A percentile compares a stretch with the other conserved stretches of the same genome.
These are phyloP conservation scores for Penicillium sp. DNA, from an alignment of 2,329 filamentous ascomycete species.

Conservation along the genomic window DNA sequence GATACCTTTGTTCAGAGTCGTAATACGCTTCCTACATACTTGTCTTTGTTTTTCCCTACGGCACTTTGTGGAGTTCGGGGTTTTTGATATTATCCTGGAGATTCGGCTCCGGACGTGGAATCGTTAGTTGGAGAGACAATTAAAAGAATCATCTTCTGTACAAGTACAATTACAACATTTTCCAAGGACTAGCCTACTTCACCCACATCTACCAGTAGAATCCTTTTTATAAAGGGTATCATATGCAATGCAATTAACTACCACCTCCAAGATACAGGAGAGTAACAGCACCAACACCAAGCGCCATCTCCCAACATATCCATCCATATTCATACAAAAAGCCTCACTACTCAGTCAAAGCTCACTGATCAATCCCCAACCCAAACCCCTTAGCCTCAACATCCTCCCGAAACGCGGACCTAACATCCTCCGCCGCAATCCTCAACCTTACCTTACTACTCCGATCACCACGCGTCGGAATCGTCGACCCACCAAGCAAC, in stretches of 20 bases:
- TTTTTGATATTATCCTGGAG: slow-evolving; percentile 18
- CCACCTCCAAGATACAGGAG: too few species aligned
- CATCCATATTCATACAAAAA: neutral
- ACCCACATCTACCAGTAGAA: too few species aligned
- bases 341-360: neutral
- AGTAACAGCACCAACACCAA: too few species aligned
- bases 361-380: slow-evolving; percentile 51
- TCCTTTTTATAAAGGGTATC: too few species aligned
- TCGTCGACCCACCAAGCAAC: slow-evolving; percentile 45
- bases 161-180: slow-evolving; percentile 5
- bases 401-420: slow-evolving; percentile 85
- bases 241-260: slow-evolving; percentile 7
- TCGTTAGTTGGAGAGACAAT: neutral
- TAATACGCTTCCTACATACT: slow-evolving; percentile 29
- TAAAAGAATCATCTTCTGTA: neutral
- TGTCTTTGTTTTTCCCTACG: slow-evolving; percentile 15
- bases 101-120: slow-evolving; percentile 5
- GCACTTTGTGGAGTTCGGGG: slow-evolving; percentile 40
- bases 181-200: slow-evolving; percentile 4
- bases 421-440: slow-evolving; percentile 88
- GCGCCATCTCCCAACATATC: neutral
- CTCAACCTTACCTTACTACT: slow-evolving; percentile 85
- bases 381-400: slow-evolving; percentile 81
- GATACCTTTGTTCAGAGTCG: slow-evolving; percentile 13
- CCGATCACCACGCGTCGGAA: slow-evolving; percentile 72